These are phyloP conservation scores for Botrytis porri DNA, from an alignment of 2,329 filamentous ascomycete genomes.

Conservation along the genomic window DNA sequence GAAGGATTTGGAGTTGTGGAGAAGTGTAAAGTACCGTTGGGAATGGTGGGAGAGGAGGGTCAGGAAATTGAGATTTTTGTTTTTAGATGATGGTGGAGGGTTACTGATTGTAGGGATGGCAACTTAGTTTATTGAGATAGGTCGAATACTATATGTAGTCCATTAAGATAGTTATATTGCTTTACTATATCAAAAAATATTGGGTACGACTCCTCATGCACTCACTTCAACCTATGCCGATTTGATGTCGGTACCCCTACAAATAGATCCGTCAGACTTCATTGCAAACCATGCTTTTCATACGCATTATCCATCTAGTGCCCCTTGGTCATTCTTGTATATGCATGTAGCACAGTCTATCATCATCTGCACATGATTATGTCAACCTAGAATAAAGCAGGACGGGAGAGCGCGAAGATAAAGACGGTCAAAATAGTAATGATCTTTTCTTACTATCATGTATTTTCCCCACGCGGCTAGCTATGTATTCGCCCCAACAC, in stretches of 20 bases:
- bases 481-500: neutral
- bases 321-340: neutral
- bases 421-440: neutral
- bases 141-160: neutral
- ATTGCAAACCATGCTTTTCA: neutral
- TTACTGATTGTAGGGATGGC: neutral
- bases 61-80: conserved; percentile 36
- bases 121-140: neutral
- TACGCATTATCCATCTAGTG: neutral
- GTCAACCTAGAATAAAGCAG: neutral
- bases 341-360: neutral
- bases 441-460: neutral
- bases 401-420: neutral
- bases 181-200: neutral
- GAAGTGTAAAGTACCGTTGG: conserved; percentile 25
- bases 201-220: neutral
- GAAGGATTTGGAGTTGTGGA: conserved; percentile 27
- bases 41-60: conserved; percentile 30
- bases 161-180: neutral
- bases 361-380: neutral
- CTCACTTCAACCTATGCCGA: neutral
- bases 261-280: neutral
- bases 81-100: conserved; percentile 24
- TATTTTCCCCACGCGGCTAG: neutral
- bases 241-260: neutral